A percentile compares a stretch with the other conserved stretches of the same genome.
Conservation (phyloP, 495 filamentous ascomycete genomes). For the Entonaema liquescens region DNA sequence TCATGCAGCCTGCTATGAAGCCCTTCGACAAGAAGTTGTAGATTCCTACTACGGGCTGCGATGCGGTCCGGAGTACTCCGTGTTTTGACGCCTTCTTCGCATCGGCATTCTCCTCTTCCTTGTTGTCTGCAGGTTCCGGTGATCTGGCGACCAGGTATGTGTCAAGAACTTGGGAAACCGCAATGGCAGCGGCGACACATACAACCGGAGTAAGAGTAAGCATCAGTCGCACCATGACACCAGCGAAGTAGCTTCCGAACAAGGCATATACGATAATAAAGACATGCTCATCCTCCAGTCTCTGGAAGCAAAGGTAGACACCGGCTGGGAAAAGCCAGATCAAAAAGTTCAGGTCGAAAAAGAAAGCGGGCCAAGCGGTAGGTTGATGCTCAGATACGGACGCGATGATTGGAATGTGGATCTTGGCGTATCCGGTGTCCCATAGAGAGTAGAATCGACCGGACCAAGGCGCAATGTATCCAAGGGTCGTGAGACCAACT, state of each 20-base stretch:
- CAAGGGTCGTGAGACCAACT: conserved; percentile 82
- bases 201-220: conserved; percentile 96
- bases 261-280: conserved; percentile 98
- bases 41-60: conserved; percentile 80
- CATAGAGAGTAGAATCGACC: conserved; percentile 99
- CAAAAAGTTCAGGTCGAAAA: conserved; percentile 97
- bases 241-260: conserved; percentile 95
- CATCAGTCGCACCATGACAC: conserved; percentile 99
- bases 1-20: conserved; percentile 73
- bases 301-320: conserved; percentile 97
- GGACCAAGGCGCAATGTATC: conserved; percentile 96
- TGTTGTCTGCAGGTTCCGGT: conserved; percentile 58
- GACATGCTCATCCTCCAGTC: conserved; percentile 94
- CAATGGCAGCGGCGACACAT: conserved; percentile 92
- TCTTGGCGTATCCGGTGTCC: conserved; percentile 99
- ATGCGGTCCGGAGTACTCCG: conserved; percentile 70
- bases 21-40: conserved; percentile 82
- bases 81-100: conserved; percentile 63
- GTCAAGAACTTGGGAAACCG: conserved; percentile 87
- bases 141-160: conserved; percentile 74
- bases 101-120: conserved; percentile 59
- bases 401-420: conserved; percentile 99
- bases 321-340: conserved; percentile 99
- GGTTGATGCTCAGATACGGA: conserved; percentile 99
- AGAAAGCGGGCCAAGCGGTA: conserved; percentile 99